These are phyloP conservation scores for Oryza nivara DNA, from an alignment of 176 grass and related monocot species.

Conservation along the genomic window DNA sequence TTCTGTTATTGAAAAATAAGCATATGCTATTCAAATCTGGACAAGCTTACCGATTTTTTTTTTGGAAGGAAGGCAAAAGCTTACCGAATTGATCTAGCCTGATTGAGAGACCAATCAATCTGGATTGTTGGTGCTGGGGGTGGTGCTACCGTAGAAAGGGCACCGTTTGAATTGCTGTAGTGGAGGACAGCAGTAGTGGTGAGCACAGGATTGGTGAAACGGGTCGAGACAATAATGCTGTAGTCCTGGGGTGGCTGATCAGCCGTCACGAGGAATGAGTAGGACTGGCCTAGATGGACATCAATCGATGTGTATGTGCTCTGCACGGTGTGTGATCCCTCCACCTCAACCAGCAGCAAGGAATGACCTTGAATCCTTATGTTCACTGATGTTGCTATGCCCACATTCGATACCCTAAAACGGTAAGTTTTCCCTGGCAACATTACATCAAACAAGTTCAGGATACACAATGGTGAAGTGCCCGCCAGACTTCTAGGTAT, in stretches of 20 bases:
- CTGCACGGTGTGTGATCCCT: slow-evolving; percentile 92
- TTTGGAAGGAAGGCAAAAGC: too few species aligned
- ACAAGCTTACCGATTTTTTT: slow-evolving; percentile 16
- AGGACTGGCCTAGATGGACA: slow-evolving; percentile 90
- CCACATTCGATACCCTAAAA: slow-evolving; percentile 89
- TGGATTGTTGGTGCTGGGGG: slow-evolving; percentile 72
- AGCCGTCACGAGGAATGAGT: slow-evolving; percentile 78
- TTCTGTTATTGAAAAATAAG: too few species aligned
- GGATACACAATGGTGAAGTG: neutral
- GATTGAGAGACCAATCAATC: slow-evolving; percentile 85
- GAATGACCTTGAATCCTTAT: slow-evolving; percentile 91
- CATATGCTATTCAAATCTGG: neutral
- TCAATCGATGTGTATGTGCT: slow-evolving; percentile 76
- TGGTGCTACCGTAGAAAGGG: slow-evolving; percentile 22
- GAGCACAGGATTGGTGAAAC: slow-evolving; percentile 75
- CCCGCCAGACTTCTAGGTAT: neutral
- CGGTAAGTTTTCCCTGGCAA: slow-evolving; percentile 89
- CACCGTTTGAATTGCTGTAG: slow-evolving; percentile 72
- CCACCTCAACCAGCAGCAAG: slow-evolving; percentile 89
- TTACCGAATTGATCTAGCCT: slow-evolving; percentile 82
- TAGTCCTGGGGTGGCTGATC: slow-evolving; percentile 85
- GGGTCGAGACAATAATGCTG: slow-evolving; percentile 68
- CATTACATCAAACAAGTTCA: neutral
- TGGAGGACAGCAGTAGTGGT: slow-evolving; percentile 69
- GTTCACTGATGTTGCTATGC: slow-evolving; percentile 81